Evolutionary conservation across 2,329 filamentous ascomycete genomes (phyloP).

Genomic region (Sporothrix protearum): DNA sequence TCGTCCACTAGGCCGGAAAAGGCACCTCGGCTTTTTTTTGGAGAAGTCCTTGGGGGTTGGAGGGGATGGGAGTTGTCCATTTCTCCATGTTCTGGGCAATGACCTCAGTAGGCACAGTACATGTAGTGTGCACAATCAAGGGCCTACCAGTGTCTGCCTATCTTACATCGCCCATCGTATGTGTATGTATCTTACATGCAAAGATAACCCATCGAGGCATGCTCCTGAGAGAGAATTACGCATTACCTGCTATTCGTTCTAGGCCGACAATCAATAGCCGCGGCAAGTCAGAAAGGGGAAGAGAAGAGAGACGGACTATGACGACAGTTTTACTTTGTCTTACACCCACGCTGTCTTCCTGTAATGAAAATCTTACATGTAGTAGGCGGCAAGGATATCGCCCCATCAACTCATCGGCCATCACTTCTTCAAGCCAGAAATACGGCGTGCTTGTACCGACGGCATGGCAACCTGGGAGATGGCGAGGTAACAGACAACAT

Average conservation of each 20-base stretch:
- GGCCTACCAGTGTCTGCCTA: neutral
- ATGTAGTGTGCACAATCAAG: too few species aligned
- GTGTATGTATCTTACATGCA: neutral
- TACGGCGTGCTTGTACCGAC: neutral
- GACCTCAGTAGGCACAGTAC: neutral
- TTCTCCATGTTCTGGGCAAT: neutral
- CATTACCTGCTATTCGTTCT: neutral
- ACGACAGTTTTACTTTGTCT: neutral
- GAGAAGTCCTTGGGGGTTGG: neutral
- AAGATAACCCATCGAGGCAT: neutral
- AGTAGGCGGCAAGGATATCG: neutral
- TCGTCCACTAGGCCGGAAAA: neutral
- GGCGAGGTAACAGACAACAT: neutral
- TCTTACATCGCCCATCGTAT: neutral
- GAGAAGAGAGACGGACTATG: neutral
- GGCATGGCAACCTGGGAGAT: neutral
- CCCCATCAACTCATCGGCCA: neutral
- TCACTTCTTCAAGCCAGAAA: neutral
- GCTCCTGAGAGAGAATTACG: neutral
- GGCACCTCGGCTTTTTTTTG: conserved; percentile 6
- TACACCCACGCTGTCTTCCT: neutral
- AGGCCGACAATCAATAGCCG: neutral
- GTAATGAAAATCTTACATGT: neutral
- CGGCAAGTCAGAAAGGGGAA: neutral
- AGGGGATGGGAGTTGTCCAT: neutral